A percentile compares a stretch with the other conserved stretches of the same genome.
These are phyloP conservation scores for Fibroporia radiculosa DNA, from an alignment of 768 basidiomycete species.

Conservation along the genomic window DNA sequence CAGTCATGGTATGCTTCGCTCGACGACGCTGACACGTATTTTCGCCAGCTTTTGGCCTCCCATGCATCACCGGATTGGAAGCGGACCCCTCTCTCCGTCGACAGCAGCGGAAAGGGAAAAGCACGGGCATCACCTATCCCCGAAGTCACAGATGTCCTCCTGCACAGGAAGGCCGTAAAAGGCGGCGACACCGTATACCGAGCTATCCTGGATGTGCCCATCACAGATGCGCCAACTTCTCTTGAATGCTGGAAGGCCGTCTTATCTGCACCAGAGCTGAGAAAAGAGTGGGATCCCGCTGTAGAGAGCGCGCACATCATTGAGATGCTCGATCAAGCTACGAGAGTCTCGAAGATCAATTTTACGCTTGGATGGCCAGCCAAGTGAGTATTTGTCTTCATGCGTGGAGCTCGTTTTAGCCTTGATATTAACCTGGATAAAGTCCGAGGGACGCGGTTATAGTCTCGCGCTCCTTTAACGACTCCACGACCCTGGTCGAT, in stretches of 20 bases:
- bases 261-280: conserved; percentile 76
- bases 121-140: conserved; percentile 42
- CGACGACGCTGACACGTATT: conserved; percentile 65
- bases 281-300: conserved; percentile 90
- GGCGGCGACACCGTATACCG: conserved; percentile 74
- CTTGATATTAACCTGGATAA: conserved; percentile 3
- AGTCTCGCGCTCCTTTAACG: conserved; percentile 79
- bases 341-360: conserved; percentile 83
- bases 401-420: not conserved
- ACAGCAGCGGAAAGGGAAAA: conserved; percentile 53
- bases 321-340: conserved; percentile 81
- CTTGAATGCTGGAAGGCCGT: conserved; percentile 79
- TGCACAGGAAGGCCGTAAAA: conserved; percentile 67
- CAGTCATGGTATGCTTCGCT: conserved; percentile 79
- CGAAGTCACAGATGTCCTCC: conserved; percentile 62
- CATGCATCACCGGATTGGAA: conserved; percentile 73
- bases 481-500: conserved; percentile 77
- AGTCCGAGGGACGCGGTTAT: conserved; percentile 94
- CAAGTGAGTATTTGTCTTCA: conserved; percentile 67
- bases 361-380: conserved; percentile 96
- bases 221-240: conserved; percentile 46
- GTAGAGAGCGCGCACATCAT: conserved; percentile 79
- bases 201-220: conserved; percentile 71
- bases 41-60: conserved; percentile 71
- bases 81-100: conserved; percentile 47